phyloP scores from a whole-genome alignment of 495 filamentous ascomycete species.

The Penicillium herquei region DNA sequence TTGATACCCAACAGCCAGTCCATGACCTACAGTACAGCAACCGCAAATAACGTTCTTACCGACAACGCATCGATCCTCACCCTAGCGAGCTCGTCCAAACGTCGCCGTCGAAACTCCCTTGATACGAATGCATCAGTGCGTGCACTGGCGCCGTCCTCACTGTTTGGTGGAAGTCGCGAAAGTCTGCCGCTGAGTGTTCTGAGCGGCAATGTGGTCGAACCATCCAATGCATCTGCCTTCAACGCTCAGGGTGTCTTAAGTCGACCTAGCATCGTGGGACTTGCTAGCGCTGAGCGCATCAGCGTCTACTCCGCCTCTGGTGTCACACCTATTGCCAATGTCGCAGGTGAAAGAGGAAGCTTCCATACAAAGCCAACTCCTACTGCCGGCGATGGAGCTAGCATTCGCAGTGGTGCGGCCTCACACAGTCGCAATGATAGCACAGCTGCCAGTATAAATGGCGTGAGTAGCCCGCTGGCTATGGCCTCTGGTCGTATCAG shows the following conservation, averaged over 20 bases:
- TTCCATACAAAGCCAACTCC: conserved; percentile 68
- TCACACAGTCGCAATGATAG: conserved; percentile 82
- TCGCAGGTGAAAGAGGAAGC: conserved; percentile 72
- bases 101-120: conserved; percentile 80
- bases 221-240: conserved; percentile 49
- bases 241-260: conserved; percentile 46
- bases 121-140: conserved; percentile 96
- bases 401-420: conserved; percentile 71
- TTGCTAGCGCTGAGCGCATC: conserved; percentile 71
- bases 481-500: conserved; percentile 49
- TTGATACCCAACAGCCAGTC: conserved; percentile 67
- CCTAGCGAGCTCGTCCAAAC: conserved; percentile 92
- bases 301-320: conserved; percentile 86
- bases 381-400: conserved; percentile 65
- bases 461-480: conserved; percentile 59
- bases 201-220: conserved; percentile 68
- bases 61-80: conserved; percentile 97
- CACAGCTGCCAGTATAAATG: conserved; percentile 70
- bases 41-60: conserved; percentile 86
- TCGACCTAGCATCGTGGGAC: conserved; percentile 56
- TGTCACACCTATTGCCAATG: conserved; percentile 54
- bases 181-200: conserved; percentile 86
- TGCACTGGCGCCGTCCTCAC: conserved; percentile 83
- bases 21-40: conserved; percentile 81
- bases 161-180: conserved; percentile 88